phyloP scores from a whole-genome alignment of 2,329 filamentous ascomycete genomes.

The Pestalotiopsis sp. region DNA sequence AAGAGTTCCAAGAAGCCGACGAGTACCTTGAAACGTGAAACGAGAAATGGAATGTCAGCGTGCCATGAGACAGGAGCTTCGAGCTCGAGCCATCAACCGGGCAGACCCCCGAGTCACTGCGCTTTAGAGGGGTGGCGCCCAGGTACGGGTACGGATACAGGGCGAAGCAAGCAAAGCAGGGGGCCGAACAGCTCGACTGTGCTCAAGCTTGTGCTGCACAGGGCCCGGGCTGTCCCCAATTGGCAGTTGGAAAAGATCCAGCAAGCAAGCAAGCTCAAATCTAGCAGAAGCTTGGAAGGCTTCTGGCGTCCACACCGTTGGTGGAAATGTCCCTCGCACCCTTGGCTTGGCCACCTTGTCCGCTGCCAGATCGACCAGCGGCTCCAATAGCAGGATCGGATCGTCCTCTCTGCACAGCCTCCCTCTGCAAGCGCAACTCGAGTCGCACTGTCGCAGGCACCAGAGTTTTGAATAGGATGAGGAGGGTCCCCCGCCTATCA shows the following conservation, averaged over 20 bases:
- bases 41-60: neutral
- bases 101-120: neutral
- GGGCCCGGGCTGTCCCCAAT: neutral
- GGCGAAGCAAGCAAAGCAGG: neutral
- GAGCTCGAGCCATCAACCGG: neutral
- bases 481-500: neutral
- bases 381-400: neutral
- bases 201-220: too few relatives aligned
- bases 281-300: neutral
- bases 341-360: too few relatives aligned
- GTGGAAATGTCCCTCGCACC: neutral
- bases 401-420: neutral
- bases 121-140: neutral
- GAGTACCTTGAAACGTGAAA: conserved; percentile 1
- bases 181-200: neutral
- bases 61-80: neutral
- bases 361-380: too few relatives aligned
- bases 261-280: neutral
- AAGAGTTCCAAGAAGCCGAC: neutral
- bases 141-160: neutral
- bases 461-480: neutral
- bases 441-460: neutral
- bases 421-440: neutral
- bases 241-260: too few relatives aligned
- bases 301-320: neutral